Percentiles rank a stretch among this genome's conserved stretches.
Evolutionary conservation across 2,329 filamentous ascomycete genomes (phyloP).

Genomic region (Microdochium nivale): DNA sequence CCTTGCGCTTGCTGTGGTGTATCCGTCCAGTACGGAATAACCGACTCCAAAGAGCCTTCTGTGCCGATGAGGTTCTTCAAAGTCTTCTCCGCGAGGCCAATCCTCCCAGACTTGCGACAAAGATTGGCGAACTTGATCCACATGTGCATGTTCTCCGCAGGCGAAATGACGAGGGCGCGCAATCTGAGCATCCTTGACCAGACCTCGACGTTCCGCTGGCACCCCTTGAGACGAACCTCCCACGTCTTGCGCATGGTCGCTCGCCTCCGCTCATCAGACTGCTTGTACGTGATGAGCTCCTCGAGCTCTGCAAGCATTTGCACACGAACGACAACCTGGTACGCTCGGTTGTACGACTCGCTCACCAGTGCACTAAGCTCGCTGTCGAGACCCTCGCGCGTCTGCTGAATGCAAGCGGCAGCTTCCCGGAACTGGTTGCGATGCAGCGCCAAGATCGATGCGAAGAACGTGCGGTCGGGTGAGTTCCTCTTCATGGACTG

Average conservation of each 20-base stretch:
- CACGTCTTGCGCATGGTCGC: constrained; percentile 87
- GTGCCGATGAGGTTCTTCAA: constrained; percentile 80
- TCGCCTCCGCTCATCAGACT: constrained; percentile 81
- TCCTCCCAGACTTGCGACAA: constrained; percentile 90
- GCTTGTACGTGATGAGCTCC: constrained; percentile 97
- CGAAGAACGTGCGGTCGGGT: constrained; percentile 94
- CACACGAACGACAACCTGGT: constrained; percentile 94
- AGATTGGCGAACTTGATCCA: constrained; percentile 99
- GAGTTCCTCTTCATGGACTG: constrained; percentile 90
- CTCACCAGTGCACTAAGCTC: constrained; percentile 94
- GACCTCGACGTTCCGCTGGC: constrained; percentile 93
- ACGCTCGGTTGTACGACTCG: constrained; percentile 95
- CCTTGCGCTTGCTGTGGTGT: constrained; percentile 19
- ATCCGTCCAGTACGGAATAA: constrained; percentile 52
- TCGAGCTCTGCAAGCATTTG: constrained; percentile 99
- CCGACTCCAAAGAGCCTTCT: constrained; percentile 51
- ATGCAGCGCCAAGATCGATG: constrained; percentile 89
- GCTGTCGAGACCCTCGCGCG: constrained; percentile 86
- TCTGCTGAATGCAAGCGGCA: constrained; percentile 79
- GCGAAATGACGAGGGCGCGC: constrained; percentile 81
- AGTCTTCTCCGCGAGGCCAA: constrained; percentile 91
- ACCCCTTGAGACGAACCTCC: constrained; percentile 91
- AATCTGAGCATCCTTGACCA: constrained; percentile 98
- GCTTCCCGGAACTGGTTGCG: constrained; percentile 93
- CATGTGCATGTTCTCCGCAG: constrained; percentile 94